A percentile compares a stretch with the other conserved stretches of the same genome.
Conservation (phyloP, 2,329 filamentous ascomycete species). For the Bimuria novae-zelandiae region DNA sequence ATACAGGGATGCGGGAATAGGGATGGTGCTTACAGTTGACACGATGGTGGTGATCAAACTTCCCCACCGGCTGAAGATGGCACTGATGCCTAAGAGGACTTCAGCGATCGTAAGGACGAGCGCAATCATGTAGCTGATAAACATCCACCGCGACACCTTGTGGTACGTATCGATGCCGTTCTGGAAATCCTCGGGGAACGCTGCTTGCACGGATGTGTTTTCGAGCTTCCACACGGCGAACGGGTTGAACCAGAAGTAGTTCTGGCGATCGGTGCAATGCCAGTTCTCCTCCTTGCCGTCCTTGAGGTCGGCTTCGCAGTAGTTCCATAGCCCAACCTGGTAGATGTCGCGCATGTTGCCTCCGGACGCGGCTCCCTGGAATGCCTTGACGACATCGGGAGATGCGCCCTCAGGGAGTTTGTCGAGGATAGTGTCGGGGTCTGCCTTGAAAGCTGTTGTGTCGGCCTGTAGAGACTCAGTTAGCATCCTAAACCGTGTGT, state of each 20-base stretch:
- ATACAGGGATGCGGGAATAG: conserved; percentile 37
- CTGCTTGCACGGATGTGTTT: conserved; percentile 52
- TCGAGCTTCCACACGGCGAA: conserved; percentile 70
- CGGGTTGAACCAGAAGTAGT: conserved; percentile 76
- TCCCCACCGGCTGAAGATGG: conserved; percentile 80
- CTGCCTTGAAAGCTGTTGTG: conserved; percentile 59
- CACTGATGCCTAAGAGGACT: conserved; percentile 77
- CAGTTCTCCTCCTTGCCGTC: conserved; percentile 55
- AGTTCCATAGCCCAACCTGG: conserved; percentile 83
- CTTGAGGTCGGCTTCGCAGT: conserved; percentile 70
- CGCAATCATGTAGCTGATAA: conserved; percentile 77
- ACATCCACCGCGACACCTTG: conserved; percentile 78
- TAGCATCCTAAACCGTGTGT: conserved; percentile 16
- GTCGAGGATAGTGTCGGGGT: conserved; percentile 46
- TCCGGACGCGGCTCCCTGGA: conserved; percentile 43
- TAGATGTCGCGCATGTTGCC: conserved; percentile 70
- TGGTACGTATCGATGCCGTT: conserved; percentile 74
- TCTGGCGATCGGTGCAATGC: conserved; percentile 71
- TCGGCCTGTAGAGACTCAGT: conserved; percentile 35
- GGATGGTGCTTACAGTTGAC: conserved; percentile 62
- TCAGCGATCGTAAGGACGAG: conserved; percentile 71
- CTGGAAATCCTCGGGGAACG: conserved; percentile 69
- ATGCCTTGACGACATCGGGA: conserved; percentile 46
- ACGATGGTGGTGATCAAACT: conserved; percentile 83
- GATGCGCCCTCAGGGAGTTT: conserved; percentile 31